These are phyloP conservation scores for Citrullus amarus DNA, from an alignment of 306 rosid species.

Conservation along the genomic window DNA sequence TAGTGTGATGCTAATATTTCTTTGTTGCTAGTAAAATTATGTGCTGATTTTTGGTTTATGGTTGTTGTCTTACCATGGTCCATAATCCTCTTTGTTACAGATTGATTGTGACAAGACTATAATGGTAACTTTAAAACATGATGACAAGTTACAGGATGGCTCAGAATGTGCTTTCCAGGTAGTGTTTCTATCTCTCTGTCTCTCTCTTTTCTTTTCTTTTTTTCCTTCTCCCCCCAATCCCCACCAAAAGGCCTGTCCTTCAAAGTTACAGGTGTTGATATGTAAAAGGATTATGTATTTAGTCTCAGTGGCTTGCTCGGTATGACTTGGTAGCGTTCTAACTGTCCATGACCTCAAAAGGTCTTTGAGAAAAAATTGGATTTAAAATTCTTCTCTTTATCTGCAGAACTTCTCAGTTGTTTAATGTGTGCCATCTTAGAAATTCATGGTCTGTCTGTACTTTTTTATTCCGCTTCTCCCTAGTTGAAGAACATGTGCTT, in stretches of 20 bases:
- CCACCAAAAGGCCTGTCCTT: neutral
- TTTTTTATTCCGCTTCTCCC: neutral
- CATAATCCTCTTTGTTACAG: conserved; percentile 30
- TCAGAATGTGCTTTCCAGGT: conserved; percentile 98
- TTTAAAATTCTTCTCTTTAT: neutral
- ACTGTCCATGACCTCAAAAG: neutral
- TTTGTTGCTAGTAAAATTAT: neutral
- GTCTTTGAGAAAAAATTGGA: neutral
- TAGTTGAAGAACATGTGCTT: neutral
- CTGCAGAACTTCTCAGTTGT: neutral
- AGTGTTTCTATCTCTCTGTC: neutral
- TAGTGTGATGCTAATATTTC: neutral
- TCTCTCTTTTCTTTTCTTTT: too few species aligned
- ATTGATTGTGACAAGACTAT: conserved; percentile 94
- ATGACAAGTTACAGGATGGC: conserved; percentile 96
- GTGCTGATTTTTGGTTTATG: neutral
- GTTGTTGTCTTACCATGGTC: neutral
- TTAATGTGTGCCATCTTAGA: neutral
- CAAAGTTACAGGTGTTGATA: neutral
- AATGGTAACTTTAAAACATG: conserved; percentile 84
- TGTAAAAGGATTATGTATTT: neutral
- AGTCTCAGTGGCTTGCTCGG: neutral
- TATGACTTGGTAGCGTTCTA: neutral
- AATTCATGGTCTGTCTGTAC: neutral
- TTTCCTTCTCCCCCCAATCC: neutral